Conservation (phyloP, 345 rosid species). For the Linum trigynum region DNA sequence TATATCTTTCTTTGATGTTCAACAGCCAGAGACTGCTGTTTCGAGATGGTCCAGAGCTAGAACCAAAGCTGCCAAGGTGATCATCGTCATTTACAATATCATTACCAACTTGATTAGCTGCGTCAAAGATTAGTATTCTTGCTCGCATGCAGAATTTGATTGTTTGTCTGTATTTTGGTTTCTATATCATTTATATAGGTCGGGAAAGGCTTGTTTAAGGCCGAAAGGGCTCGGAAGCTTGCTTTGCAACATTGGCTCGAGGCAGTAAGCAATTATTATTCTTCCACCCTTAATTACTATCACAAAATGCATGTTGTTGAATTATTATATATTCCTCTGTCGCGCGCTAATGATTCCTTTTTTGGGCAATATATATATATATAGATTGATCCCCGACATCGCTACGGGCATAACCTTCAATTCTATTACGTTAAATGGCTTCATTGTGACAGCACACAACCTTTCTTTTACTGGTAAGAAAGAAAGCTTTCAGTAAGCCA, state of each 20-base stretch:
- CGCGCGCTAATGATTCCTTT: slow-evolving; percentile 13
- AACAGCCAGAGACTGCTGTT: slow-evolving; percentile 64
- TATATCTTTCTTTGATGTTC: slow-evolving; percentile 78
- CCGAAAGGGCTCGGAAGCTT: slow-evolving; percentile 70
- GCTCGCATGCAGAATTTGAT: not conserved
- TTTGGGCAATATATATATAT: not conserved
- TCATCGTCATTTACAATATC: not conserved
- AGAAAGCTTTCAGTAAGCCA: slow-evolving; percentile 11
- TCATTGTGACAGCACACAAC: slow-evolving; percentile 70
- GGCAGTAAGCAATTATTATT: slow-evolving; percentile 44
- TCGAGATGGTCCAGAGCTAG: slow-evolving; percentile 95
- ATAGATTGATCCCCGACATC: slow-evolving; percentile 93
- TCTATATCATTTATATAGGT: slow-evolving; percentile 38
- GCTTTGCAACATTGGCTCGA: slow-evolving; percentile 98
- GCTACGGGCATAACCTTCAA: slow-evolving; percentile 93
- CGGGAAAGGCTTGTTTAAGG: slow-evolving; percentile 85
- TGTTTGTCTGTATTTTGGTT: not conserved
- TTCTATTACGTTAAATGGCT: slow-evolving; percentile 81
- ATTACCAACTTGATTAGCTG: slow-evolving; percentile 1
- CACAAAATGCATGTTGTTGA: not conserved
- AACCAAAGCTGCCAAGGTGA: slow-evolving; percentile 79
- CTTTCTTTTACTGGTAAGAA: slow-evolving; percentile 74
- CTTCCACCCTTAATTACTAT: not conserved
- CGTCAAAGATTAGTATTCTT: not conserved
- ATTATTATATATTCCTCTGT: slow-evolving; percentile 3